Conservation (phyloP, 208 protist species). For the Strigomonas oncopelti region DNA sequence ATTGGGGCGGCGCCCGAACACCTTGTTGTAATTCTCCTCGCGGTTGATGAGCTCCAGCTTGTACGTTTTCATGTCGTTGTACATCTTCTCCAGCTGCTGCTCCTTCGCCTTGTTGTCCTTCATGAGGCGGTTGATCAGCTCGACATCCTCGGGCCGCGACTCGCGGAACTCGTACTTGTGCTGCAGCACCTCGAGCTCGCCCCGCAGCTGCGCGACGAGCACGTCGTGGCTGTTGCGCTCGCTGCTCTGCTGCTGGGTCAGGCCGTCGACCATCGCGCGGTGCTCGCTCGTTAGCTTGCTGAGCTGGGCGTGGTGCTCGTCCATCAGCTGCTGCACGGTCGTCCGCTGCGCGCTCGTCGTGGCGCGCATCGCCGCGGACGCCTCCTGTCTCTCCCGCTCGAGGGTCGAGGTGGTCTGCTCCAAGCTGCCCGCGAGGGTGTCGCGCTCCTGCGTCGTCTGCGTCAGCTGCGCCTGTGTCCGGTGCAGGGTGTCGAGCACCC, state of each 20-base stretch:
- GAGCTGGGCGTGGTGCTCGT: conserved; percentile 27
- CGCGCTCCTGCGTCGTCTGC: not conserved
- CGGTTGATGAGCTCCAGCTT: conserved; percentile 93
- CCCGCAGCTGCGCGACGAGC: conserved; percentile 37
- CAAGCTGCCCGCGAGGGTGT: conserved; percentile 25
- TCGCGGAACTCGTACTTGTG: conserved; percentile 90
- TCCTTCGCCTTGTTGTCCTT: conserved; percentile 70
- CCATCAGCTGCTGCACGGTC: conserved; percentile 23
- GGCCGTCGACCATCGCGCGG: conserved; percentile 47
- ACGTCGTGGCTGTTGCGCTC: conserved; percentile 32
- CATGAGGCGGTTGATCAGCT: conserved; percentile 85
- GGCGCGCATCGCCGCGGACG: conserved; percentile 14
- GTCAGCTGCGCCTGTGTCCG: conserved; percentile 17
- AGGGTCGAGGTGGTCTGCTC: conserved; percentile 22
- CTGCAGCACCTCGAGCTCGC: conserved; percentile 59
- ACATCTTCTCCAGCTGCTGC: conserved; percentile 66
- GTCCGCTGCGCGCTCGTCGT: conserved; percentile 23
- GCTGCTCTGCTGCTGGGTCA: conserved; percentile 35
- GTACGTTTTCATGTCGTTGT: conserved; percentile 89
- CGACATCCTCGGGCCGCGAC: conserved; percentile 84
- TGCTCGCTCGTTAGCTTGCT: conserved; percentile 34
- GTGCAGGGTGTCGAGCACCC: conserved; percentile 11
- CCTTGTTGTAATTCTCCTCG: conserved; percentile 94
- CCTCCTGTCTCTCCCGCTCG: conserved; percentile 19
- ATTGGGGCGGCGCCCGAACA: conserved; percentile 79